Evolutionary conservation across 352 stramenopile species (phyloP).

Genomic region (Phytophthora pini): DNA sequence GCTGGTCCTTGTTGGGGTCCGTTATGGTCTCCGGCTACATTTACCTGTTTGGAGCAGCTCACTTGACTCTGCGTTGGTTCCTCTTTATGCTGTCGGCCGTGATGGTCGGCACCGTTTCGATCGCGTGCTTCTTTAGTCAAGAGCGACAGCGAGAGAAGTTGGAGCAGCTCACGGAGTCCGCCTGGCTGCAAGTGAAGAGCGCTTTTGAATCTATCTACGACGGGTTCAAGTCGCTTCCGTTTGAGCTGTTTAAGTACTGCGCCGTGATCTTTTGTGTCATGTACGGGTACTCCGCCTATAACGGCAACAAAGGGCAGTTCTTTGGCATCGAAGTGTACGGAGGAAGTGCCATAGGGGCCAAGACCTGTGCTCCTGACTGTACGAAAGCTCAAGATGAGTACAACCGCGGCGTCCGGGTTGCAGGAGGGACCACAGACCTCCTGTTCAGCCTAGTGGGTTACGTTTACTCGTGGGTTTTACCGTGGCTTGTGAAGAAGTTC

Average conservation of each 20-base stretch:
- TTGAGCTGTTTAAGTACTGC: constrained; percentile 50
- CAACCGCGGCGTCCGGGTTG: constrained; percentile 40
- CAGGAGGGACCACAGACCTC: constrained; percentile 45
- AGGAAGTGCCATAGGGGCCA: constrained; percentile 22
- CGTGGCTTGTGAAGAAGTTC: constrained; percentile 44
- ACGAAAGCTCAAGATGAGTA: constrained; percentile 42
- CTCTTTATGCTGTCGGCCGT: constrained; percentile 30
- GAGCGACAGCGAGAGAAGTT: constrained; percentile 18
- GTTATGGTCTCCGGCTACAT: constrained; percentile 36
- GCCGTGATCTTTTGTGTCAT: constrained; percentile 50
- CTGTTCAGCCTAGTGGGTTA: constrained; percentile 52
- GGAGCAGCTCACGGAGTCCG: constrained; percentile 14
- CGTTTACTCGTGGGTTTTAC: constrained; percentile 49
- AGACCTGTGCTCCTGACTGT: constrained; percentile 34
- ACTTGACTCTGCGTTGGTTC: constrained; percentile 34
- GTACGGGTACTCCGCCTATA: constrained; percentile 62
- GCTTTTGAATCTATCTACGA: constrained; percentile 38
- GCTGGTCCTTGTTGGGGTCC: constrained; percentile 23
- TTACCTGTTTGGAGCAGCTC: constrained; percentile 29
- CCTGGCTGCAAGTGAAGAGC: constrained; percentile 19
- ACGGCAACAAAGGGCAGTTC: constrained; percentile 49
- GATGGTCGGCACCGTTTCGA: constrained; percentile 24
- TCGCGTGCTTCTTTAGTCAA: constrained; percentile 27
- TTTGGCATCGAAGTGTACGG: constrained; percentile 29
- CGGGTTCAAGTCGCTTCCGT: constrained; percentile 47